Conservation (phyloP, 345 rosid species). For the Citrus medica region DNA sequence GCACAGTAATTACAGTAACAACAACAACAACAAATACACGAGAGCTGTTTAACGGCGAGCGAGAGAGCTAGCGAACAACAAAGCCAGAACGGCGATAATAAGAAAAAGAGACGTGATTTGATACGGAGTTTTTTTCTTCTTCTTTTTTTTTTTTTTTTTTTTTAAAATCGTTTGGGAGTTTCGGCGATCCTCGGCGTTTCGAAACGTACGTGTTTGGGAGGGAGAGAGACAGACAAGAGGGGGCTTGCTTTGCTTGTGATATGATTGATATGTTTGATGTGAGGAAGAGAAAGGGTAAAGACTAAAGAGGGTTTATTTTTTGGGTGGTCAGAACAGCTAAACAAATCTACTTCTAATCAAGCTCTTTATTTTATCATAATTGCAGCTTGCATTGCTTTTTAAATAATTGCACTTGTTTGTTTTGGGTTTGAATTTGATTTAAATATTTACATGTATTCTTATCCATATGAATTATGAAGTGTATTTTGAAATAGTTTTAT, state of each 20-base stretch:
- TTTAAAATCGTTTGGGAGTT: background rate
- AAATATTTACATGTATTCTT: background rate
- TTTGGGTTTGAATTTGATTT: no score
- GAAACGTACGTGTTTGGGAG: constrained; percentile 12
- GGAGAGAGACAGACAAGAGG: constrained; percentile 20
- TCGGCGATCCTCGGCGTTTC: constrained; percentile 24
- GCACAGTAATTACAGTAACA: constrained; percentile 2
- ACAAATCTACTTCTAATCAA: constrained; percentile 1
- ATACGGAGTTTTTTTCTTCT: background rate
- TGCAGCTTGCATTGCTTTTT: background rate
- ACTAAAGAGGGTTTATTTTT: constrained; percentile 18
- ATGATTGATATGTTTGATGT: background rate
- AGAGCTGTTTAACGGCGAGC: background rate
- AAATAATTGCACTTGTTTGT: background rate
- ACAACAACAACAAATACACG: background rate
- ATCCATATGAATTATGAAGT: background rate
- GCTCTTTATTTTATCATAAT: background rate
- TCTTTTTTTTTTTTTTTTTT: background rate
- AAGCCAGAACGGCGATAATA: background rate
- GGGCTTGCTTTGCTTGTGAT: background rate
- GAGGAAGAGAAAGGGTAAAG: constrained; percentile 19
- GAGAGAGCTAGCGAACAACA: background rate
- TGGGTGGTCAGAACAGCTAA: constrained; percentile 42
- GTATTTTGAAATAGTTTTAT: background rate
- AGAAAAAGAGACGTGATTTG: background rate